Evolutionary conservation across 768 basidiomycete genomes (phyloP), one percentile per base, ranked within the genome.

Genomic region (Panus rudis): DNA sequence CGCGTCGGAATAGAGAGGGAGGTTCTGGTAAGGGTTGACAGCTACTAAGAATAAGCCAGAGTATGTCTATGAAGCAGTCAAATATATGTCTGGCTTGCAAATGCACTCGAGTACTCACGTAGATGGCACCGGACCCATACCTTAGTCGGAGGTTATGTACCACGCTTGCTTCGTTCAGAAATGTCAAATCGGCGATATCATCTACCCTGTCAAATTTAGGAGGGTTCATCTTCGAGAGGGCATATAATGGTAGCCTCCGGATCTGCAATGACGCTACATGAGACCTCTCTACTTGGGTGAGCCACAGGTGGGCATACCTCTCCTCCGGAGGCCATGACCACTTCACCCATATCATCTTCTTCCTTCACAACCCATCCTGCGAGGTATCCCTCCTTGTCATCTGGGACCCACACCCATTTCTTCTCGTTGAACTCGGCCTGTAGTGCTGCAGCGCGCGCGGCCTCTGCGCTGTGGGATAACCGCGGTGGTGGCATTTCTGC

Each of bases 331-430:
- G 87, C 84, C 72, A 94, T 79, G 31, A 93, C 71, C 13, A 97
- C 84, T 53, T 93, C 81, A 2, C 81, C 90, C 13, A 75, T 65
- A 48, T 92, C 89, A 21, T 81, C 83, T 41, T 91, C 83, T 59
- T 93, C 92, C 50, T 77, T 80, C 46, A 89, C 76, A 20, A 97
- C 86, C 90, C 90, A 94, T 44, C 92, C 93, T 34, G 92, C 85
- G 37, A 94, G 77, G 63, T 97, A 98, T 1, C 94, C 94, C 52
- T 92, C 86, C 59, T 76, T 79, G 46, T 84, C 78, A 63, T 98
- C 93, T 2, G 92, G 91, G 20, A 93, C 85, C 94, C 94, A 98
- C 5, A 97, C 92, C 88, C 93, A 94, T 69, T 84, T 89, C 83
- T 93, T 96, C 73, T 92, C 91, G 61, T 92, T 93, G 65, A 92